Base-by-base conservation (phyloP, 495 filamentous ascomycete genomes). In the Rhizodiscina lignyota region DNA sequence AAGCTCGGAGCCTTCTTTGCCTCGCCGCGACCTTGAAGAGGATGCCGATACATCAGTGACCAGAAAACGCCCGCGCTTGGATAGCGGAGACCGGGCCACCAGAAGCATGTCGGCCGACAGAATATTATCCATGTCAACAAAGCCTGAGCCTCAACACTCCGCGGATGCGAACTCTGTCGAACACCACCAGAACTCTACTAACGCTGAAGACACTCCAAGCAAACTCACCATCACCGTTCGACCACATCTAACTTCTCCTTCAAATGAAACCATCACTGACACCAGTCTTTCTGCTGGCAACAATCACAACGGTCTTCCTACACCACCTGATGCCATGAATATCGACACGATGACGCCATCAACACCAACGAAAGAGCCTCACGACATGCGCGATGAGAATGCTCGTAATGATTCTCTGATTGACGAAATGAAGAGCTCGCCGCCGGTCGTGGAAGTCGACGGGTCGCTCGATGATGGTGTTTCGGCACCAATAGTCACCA, bases 61-160 rank as follows among this genome's bases (percentile, higher is more conserved):
- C 41, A 63, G 70, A 48, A 77, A 77, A 56, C 68, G 72, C 41
- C 72, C 68, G 32, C 70, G 72, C 48, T 63, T 77, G 36, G 70
- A 77, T 52, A 68, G 60, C 52, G 67, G 66, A 42, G 60, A 56
- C 43, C 53, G 55, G 39, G 50, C 56, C 26, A 55, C 55, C 35
- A 40, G 57, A 60, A 52, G 51, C 53, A 59, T 66, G 54, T 66
- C 51, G 20, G 36, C 41, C 13, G 42, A 45, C 18, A 20, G 28
- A 13, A 30, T 43, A 12, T 34, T 48, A 27, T 36, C 36, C 53
- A 58, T 22, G 27, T 36, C 31, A 33, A 28, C 11, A 30, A 24
- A 11, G n/a, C n/a, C 18, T 30, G 12, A 24, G 36, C 18, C 31
- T 32, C 15, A 21, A 23, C 20, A 16, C 32, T 17, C 13, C 18